These are phyloP conservation scores for Primulina tabacum DNA, from an alignment of 257 asterid genomes.

Conservation along the genomic window DNA sequence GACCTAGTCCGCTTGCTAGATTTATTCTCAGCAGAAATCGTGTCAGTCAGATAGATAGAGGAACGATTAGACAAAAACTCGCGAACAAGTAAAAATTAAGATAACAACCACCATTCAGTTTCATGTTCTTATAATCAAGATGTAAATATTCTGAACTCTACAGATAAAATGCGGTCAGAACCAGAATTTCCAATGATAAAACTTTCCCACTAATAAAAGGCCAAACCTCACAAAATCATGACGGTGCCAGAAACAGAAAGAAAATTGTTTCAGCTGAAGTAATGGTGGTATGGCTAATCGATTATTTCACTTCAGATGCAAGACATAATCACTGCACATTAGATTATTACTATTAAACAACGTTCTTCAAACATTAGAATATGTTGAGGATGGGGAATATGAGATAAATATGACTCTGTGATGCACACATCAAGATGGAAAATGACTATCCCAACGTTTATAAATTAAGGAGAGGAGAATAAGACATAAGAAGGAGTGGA, in stretches of 20 bases:
- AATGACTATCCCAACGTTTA: not conserved
- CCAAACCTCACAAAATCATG: slow-evolving; percentile 8
- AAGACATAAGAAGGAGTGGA: not conserved
- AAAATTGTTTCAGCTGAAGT: slow-evolving; percentile 14
- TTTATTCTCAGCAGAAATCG: too few relatives aligned
- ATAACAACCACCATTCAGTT: not conserved
- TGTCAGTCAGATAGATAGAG: not conserved
- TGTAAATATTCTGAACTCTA: slow-evolving; percentile 10
- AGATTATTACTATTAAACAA: slow-evolving; percentile 10
- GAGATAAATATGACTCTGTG: slow-evolving; percentile 3
- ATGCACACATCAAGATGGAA: slow-evolving; percentile 1
- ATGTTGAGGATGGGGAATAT: not conserved
- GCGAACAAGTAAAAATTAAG: slow-evolving; percentile 2
- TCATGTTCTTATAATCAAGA: not conserved
- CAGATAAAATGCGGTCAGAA: not conserved
- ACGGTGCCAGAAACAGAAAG: slow-evolving; percentile 12
- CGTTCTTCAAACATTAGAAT: not conserved
- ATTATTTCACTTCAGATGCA: not conserved
- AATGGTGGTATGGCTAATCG: not conserved
- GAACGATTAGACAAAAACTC: slow-evolving; percentile 12
- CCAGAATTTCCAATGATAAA: not conserved
- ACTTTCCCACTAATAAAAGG: slow-evolving; percentile 3
- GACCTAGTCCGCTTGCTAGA: too few relatives aligned
- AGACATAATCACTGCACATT: not conserved
- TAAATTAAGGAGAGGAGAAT: slow-evolving; percentile 20